A percentile compares a stretch with the other conserved stretches of the same genome.
These are phyloP conservation scores for Fusarium sp. DNA, from an alignment of 2,329 filamentous ascomycete genomes.

Conservation along the genomic window DNA sequence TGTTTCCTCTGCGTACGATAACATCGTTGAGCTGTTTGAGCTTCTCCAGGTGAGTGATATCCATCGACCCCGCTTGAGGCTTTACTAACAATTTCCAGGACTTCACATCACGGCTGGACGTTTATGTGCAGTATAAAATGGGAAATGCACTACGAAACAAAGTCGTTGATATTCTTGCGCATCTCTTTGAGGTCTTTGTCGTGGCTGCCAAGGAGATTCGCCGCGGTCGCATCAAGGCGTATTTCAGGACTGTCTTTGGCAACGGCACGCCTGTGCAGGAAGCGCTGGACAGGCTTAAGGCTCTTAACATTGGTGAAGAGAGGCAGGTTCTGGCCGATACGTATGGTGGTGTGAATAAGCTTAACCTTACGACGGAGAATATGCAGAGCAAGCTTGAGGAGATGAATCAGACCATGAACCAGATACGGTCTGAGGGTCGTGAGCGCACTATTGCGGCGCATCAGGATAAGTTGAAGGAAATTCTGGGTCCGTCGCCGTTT, in stretches of 20 bases:
- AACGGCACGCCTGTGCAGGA: constrained; percentile 54
- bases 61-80: constrained; percentile 25
- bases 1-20: constrained; percentile 58
- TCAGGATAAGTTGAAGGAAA: constrained; percentile 53
- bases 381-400: constrained; percentile 50
- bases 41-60: constrained; percentile 49
- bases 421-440: constrained; percentile 49
- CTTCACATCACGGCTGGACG: constrained; percentile 55
- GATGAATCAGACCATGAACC: constrained; percentile 50
- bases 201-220: constrained; percentile 56
- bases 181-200: constrained; percentile 58
- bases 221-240: constrained; percentile 55
- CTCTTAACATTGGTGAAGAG: constrained; percentile 55
- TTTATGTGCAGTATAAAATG: constrained; percentile 54
- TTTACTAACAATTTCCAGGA: constrained; percentile 43
- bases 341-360: constrained; percentile 50
- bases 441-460: constrained; percentile 49
- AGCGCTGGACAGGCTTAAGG: constrained; percentile 54
- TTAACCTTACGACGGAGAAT: constrained; percentile 52
- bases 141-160: constrained; percentile 53
- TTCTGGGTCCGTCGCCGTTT: constrained; percentile 56
- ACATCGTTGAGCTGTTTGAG: constrained; percentile 57
- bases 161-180: constrained; percentile 55
- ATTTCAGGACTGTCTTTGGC: constrained; percentile 54
- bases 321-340: constrained; percentile 58